A percentile compares a stretch with the other conserved stretches of the same genome.
phyloP scores from a whole-genome alignment of 345 rosid genomes.

The Rhodamnia rubescens region DNA sequence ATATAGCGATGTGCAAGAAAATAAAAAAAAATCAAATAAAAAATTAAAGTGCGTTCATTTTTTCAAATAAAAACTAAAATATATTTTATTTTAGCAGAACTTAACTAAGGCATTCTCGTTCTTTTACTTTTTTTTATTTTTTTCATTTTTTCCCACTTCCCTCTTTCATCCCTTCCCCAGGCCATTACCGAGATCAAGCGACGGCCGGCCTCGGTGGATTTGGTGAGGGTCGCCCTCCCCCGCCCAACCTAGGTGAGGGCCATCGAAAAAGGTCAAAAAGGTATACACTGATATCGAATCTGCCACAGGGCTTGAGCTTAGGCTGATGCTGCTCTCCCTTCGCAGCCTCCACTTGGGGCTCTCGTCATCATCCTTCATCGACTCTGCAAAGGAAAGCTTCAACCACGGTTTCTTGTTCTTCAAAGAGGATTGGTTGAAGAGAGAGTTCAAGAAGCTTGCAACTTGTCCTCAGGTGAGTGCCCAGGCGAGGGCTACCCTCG shows the following conservation, averaged over 20 bases:
- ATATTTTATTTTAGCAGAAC: too few relatives aligned
- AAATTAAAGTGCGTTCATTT: too few relatives aligned
- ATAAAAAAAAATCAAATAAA: too few relatives aligned
- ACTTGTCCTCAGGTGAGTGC: conserved; percentile 70
- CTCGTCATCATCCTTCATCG: conserved; percentile 51
- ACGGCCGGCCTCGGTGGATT: too few relatives aligned
- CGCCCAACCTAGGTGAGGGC: too few relatives aligned
- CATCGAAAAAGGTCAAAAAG: conserved; percentile 34
- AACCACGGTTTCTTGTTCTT: conserved; percentile 46
- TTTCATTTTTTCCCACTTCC: too few relatives aligned
- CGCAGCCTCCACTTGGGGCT: conserved; percentile 54
- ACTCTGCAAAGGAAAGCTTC: conserved; percentile 24
- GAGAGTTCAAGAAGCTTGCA: conserved; percentile 83
- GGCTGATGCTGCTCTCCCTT: conserved; percentile 81
- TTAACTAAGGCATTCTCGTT: too few relatives aligned
- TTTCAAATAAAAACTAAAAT: too few relatives aligned
- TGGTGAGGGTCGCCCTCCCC: too few relatives aligned
- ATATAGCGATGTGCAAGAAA: accelerated
- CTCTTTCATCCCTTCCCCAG: too few relatives aligned
- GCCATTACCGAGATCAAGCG: too few relatives aligned
- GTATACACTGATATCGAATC: conserved; percentile 20
- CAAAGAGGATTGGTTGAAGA: conserved; percentile 63
- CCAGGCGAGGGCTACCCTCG: conserved; percentile 42
- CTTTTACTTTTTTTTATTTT: too few relatives aligned
- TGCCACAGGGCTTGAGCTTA: conserved; percentile 36